Conservation (phyloP, 345 rosid genomes). For the Dimocarpus longan region DNA sequence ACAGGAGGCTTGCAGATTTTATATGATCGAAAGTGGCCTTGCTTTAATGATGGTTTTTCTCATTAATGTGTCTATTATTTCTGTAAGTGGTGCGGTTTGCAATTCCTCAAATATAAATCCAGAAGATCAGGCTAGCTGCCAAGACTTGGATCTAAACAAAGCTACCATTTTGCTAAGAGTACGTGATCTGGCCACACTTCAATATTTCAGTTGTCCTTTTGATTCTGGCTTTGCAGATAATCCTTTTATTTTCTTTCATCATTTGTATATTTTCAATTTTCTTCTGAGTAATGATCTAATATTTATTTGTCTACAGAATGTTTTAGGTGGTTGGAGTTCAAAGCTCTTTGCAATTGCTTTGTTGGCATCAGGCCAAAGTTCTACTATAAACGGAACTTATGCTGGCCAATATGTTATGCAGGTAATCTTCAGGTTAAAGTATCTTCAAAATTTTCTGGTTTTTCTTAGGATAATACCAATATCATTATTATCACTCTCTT, state of each 20-base stretch:
- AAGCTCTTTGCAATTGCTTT: slow-evolving; percentile 88
- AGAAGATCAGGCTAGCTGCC: slow-evolving; percentile 61
- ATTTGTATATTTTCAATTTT: not conserved
- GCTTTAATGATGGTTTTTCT: slow-evolving; percentile 85
- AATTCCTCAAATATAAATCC: slow-evolving; percentile 58
- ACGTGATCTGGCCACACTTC: slow-evolving; percentile 21
- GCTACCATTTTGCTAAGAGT: slow-evolving; percentile 89
- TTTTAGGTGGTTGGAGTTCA: slow-evolving; percentile 94
- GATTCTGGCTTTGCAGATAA: no score
- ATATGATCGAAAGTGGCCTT: slow-evolving; percentile 81
- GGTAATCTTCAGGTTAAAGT: slow-evolving; percentile 38
- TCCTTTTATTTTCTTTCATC: not conserved
- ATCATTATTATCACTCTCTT: not conserved
- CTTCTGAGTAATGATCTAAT: not conserved
- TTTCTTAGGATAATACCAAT: not conserved
- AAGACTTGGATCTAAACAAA: slow-evolving; percentile 81
- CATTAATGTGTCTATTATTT: slow-evolving; percentile 82
- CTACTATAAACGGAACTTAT: slow-evolving; percentile 95
- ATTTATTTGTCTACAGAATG: slow-evolving; percentile 60
- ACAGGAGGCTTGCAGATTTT: slow-evolving; percentile 94
- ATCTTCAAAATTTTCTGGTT: not conserved
- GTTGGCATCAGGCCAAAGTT: slow-evolving; percentile 95
- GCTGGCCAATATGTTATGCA: slow-evolving; percentile 98
- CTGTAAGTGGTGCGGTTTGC: slow-evolving; percentile 94
- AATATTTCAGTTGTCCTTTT: not conserved